A percentile compares a stretch with the other conserved stretches of the same genome.
These are phyloP conservation scores for Zopfochytrium polystomum DNA, from an alignment of 371 early-diverging fungal species.

Conservation along the genomic window DNA sequence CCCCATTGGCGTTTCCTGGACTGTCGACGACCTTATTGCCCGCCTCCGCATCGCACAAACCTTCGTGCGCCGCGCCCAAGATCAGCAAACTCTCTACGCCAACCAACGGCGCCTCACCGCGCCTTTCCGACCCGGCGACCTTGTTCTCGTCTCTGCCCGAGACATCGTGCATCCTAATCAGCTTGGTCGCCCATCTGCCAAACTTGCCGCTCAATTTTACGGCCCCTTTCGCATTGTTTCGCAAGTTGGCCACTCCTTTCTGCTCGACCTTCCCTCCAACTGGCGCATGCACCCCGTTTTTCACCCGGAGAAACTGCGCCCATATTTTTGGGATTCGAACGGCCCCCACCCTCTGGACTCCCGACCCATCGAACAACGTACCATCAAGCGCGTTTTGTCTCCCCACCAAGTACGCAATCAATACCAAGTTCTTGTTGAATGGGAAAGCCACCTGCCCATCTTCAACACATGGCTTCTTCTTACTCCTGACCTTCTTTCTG, in stretches of 20 bases:
- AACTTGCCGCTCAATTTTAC: slow-evolving; percentile 11
- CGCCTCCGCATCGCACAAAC: slow-evolving; percentile 8
- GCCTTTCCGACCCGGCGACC: slow-evolving; percentile 18
- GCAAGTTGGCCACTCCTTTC: slow-evolving; percentile 14
- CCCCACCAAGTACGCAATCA: not conserved
- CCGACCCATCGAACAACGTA: slow-evolving; percentile 6
- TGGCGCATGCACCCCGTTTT: slow-evolving; percentile 18
- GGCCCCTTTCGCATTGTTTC: slow-evolving; percentile 19
- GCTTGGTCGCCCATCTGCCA: slow-evolving; percentile 7
- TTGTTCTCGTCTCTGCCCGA: slow-evolving; percentile 15
- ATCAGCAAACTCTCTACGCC: slow-evolving; percentile 8
- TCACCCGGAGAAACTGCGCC: slow-evolving; percentile 11
- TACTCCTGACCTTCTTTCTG: not conserved
- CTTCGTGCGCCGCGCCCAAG: slow-evolving; percentile 13
- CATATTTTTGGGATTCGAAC: slow-evolving; percentile 11
- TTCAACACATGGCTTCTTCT: slow-evolving; percentile 16
- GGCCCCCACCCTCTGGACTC: slow-evolving; percentile 1
- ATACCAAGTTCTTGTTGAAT: slow-evolving; percentile 8
- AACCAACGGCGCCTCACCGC: slow-evolving; percentile 7
- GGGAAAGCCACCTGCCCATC: slow-evolving; percentile 11
- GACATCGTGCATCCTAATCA: slow-evolving; percentile 13
- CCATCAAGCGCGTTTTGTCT: slow-evolving; percentile 8
- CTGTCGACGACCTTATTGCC: not conserved
- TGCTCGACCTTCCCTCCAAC: slow-evolving; percentile 9
- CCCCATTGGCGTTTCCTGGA: not conserved